Conservation (phyloP, 306 rosid genomes). For the Gastrolobium bilobum region DNA sequence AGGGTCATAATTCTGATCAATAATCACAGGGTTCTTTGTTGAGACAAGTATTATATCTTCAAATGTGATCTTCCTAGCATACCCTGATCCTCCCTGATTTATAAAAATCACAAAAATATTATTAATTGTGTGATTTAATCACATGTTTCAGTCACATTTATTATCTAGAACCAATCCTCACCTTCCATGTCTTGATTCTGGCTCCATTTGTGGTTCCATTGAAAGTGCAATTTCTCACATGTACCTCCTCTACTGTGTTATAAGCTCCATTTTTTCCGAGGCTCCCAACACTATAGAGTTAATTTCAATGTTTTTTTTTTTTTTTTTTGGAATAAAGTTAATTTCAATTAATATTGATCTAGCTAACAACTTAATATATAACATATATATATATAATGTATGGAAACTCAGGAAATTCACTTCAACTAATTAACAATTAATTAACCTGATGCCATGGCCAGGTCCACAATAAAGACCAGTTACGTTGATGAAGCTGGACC, state of each 20-base stretch:
- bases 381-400: too few species aligned
- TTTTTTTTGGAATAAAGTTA: too few species aligned
- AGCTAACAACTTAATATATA: too few species aligned
- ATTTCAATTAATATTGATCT: too few species aligned
- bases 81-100: slow-evolving; percentile 62
- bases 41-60: slow-evolving; percentile 47
- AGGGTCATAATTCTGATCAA: slow-evolving; percentile 36
- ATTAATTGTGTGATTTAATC: background rate
- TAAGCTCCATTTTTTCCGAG: slow-evolving; percentile 48
- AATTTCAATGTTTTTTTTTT: too few species aligned
- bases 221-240: slow-evolving; percentile 59
- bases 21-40: slow-evolving; percentile 51
- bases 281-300: slow-evolving; percentile 61
- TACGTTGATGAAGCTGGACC: slow-evolving; percentile 53
- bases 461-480: slow-evolving; percentile 60
- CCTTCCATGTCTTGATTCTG: slow-evolving; percentile 71
- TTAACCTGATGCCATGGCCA: slow-evolving; percentile 69
- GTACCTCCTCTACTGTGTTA: slow-evolving; percentile 54
- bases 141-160: background rate
- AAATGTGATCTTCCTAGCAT: slow-evolving; percentile 59
- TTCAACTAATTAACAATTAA: too few species aligned
- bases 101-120: background rate
- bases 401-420: too few species aligned
- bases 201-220: slow-evolving; percentile 56
- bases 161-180: background rate